A percentile compares a stretch with the other conserved stretches of the same genome.
Conservation (phyloP, 129 eudicot genomes). For the Gnaphalium uliginosum region DNA sequence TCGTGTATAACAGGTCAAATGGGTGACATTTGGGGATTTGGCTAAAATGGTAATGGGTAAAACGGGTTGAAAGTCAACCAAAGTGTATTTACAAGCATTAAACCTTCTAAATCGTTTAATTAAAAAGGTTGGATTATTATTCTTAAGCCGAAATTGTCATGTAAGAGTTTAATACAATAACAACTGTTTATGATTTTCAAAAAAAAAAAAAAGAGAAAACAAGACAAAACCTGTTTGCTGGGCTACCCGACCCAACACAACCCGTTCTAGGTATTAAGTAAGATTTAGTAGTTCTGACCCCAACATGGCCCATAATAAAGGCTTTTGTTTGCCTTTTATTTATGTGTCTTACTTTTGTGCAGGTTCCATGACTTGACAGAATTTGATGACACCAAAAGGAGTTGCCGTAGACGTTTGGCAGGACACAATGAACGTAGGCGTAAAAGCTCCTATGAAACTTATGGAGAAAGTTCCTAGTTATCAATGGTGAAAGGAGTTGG, state of each 20-base stretch:
- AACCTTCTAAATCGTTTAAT: neutral
- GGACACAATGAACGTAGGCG: slow-evolving; percentile 95
- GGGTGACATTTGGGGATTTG: neutral
- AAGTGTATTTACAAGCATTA: neutral
- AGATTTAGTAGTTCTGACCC: neutral
- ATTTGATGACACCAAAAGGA: slow-evolving; percentile 88
- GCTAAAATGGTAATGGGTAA: neutral
- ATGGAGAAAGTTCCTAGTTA: slow-evolving; percentile 44
- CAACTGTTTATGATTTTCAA: too few species aligned
- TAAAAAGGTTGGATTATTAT: too few species aligned
- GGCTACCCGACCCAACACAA: neutral
- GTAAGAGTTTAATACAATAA: too few species aligned
- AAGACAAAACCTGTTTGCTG: neutral
- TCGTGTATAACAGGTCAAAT: neutral
- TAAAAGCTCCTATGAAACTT: slow-evolving; percentile 60
- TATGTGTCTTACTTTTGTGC: slow-evolving; percentile 22
- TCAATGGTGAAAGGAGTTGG: slow-evolving; percentile 19
- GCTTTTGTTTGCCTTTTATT: neutral
- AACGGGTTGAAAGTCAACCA: neutral
- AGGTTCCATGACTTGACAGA: slow-evolving; percentile 85
- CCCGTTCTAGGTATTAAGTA: neutral
- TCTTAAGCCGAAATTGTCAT: too few species aligned
- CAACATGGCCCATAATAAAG: too few species aligned
- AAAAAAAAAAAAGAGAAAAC: too few species aligned
- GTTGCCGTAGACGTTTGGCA: slow-evolving; percentile 91